Evolutionary conservation across 139 green algal species (phyloP).

Genomic region (Diplosphaera chodatii): DNA sequence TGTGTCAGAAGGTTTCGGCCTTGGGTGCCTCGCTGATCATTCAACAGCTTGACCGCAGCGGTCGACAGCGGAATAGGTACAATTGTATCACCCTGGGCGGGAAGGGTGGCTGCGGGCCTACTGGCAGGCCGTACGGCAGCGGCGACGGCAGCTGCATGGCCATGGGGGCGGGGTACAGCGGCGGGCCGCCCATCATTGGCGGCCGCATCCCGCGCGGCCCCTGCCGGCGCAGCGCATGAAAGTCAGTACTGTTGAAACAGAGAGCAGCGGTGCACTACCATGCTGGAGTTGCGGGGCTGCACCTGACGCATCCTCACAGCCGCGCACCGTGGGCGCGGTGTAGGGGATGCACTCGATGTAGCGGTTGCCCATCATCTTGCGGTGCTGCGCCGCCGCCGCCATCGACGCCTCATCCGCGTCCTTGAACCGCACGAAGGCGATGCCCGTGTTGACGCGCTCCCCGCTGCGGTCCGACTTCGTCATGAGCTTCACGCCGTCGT

Average conservation of each 20-base stretch:
- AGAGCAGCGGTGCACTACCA: too few relatives aligned
- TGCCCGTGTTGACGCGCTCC: conserved; percentile 22
- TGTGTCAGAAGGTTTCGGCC: too few relatives aligned
- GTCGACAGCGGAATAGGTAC: too few relatives aligned
- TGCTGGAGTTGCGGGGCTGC: too few relatives aligned
- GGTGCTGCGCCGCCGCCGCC: conserved; percentile 14
- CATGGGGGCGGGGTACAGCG: background rate
- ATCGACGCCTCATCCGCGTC: conserved; percentile 14
- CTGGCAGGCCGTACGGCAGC: background rate
- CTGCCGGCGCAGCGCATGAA: background rate
- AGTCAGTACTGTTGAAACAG: too few relatives aligned
- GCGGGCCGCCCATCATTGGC: background rate
- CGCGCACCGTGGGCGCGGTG: background rate
- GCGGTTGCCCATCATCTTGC: conserved; percentile 21
- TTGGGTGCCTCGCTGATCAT: too few relatives aligned
- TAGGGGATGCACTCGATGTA: conserved; percentile 31
- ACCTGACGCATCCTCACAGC: too few relatives aligned
- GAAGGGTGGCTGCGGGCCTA: background rate
- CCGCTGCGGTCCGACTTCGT: conserved; percentile 12
- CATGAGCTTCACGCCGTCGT: conserved; percentile 28
- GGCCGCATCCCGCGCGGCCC: too few relatives aligned
- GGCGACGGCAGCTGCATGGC: background rate
- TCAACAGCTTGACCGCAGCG: too few relatives aligned
- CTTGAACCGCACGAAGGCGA: conserved; percentile 43
- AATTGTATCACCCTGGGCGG: background rate